These are phyloP conservation scores for Schizochytrium sp. DNA, from an alignment of 108 stramenopile genomes.

Conservation along the genomic window DNA sequence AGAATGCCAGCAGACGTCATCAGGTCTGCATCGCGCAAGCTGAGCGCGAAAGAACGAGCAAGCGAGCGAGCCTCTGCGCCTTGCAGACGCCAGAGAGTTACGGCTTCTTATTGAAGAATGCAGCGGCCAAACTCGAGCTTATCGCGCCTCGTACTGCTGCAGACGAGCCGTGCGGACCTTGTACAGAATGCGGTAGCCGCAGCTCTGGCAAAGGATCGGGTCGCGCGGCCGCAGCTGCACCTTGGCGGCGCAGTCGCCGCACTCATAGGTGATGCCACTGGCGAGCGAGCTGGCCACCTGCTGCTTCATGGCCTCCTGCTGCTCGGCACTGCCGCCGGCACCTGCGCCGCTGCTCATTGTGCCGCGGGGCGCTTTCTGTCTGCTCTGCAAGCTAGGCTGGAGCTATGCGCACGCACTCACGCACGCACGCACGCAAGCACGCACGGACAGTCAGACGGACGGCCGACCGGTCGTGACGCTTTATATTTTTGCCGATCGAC, in stretches of 20 bases:
- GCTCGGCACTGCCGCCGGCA: background rate
- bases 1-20: too few relatives aligned
- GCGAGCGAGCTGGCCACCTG: background rate
- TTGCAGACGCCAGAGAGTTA: too few relatives aligned
- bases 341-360: background rate
- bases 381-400: too few relatives aligned
- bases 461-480: too few relatives aligned
- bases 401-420: too few relatives aligned
- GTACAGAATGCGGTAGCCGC: conserved; percentile 94
- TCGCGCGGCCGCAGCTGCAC: conserved; percentile 29
- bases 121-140: background rate
- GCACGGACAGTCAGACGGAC: too few relatives aligned
- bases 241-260: conserved; percentile 4
- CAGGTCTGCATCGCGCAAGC: too few relatives aligned
- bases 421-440: too few relatives aligned
- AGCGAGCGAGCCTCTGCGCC: too few relatives aligned
- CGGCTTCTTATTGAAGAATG: too few relatives aligned
- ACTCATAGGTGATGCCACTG: background rate
- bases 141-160: conserved; percentile 39
- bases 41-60: too few relatives aligned
- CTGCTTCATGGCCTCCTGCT: background rate
- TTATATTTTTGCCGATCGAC: too few relatives aligned
- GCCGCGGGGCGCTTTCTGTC: background rate
- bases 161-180: conserved; percentile 85
- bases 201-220: conserved; percentile 80